Evolutionary conservation across 2,329 filamentous ascomycete species (phyloP).

Genomic region (Setomelanomma holmii): DNA sequence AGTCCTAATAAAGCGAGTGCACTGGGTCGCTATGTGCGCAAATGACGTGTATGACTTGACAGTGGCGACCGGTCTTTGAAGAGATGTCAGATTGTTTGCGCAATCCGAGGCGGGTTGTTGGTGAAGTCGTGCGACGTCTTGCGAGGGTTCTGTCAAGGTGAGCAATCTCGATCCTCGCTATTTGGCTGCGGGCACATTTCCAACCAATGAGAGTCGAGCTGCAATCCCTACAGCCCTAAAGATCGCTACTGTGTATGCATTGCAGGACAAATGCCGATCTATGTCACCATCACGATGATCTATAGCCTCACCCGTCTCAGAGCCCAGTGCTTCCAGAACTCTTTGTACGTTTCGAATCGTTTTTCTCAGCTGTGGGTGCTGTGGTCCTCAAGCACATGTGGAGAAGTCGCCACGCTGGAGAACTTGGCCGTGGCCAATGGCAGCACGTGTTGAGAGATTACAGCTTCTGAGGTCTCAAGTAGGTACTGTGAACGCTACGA

Average conservation of each 20-base stretch:
- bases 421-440: neutral
- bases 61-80: neutral
- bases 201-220: neutral
- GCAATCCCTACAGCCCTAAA: neutral
- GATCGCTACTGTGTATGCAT: neutral
- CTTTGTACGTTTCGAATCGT: neutral
- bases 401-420: neutral
- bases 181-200: neutral
- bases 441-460: neutral
- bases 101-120: neutral
- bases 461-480: neutral
- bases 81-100: neutral
- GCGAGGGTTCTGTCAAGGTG: neutral
- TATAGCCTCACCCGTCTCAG: neutral
- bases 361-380: neutral
- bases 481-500: neutral
- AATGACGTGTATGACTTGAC: neutral
- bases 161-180: neutral
- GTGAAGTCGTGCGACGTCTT: neutral
- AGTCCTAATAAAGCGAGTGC: neutral
- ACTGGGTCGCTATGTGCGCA: too few species aligned
- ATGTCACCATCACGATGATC: neutral
- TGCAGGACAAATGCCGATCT: neutral
- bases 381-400: too few species aligned
- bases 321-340: neutral